Base-by-base conservation (phyloP, 2,329 filamentous ascomycete species). In the Aspergillaceae sp. region DNA sequence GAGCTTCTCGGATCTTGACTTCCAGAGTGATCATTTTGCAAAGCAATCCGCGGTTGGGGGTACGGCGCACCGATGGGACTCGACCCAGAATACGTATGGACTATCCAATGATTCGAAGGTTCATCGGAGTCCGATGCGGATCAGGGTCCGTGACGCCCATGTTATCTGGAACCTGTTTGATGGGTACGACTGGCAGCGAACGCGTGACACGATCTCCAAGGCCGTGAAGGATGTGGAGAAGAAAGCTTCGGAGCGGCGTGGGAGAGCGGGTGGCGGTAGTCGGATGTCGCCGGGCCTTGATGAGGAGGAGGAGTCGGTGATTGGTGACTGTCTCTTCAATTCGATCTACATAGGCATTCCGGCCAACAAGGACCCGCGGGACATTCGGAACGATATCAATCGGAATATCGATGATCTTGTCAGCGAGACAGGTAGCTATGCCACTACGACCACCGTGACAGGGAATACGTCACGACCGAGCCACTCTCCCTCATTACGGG, bases 151-250 rank as follows among this genome's bases (percentile, higher is more conserved):
- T 28, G 88, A 96, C 60, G 83, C 95, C 4, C 88, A 97, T 62
- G 73, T 96, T 43, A 96, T 97, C 49, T 98, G 92, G 92, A 94
- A 98, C 60, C 73, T 98, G 1, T 96, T 92, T 65, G 92, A 98
- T 70, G 92, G 92, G 1, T 98, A 95, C 62, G 94, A 98, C 66
- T 98, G 94, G 94, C 79, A 83, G 55, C 78, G 80, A 38, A 98
- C 94, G 0, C 79, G 91, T 38, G 85, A 92, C 51, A 80, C 84
- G 3, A 95, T 98, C 47, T 82, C 83, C 26, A 86, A 91, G 60
- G 89, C 88, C 5, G 89, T 98, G 2, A 82, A 92, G 48, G 83
- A 94, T 44, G 84, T 98, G 1, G 88, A 98, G 66, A 75, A 76
- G 38, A 87, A 84, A 63, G 89, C 88, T 1, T 81, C 84, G 41